These are phyloP conservation scores for Periconia sp. DNA, from an alignment of 2,329 filamentous ascomycete genomes.

Conservation along the genomic window DNA sequence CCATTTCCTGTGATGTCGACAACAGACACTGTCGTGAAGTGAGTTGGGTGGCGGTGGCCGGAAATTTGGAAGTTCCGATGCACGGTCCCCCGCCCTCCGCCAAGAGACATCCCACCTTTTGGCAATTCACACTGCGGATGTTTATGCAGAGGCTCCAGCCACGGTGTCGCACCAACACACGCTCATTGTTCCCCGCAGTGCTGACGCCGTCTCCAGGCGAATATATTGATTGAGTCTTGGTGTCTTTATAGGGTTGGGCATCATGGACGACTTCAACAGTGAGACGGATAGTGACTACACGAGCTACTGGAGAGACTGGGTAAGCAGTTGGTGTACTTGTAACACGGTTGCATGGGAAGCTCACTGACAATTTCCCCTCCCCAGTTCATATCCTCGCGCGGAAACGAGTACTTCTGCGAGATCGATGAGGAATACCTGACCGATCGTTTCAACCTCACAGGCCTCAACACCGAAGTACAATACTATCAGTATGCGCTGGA, in stretches of 20 bases:
- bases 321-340: conserved; percentile 56
- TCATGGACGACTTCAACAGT: conserved; percentile 96
- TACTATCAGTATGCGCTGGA: conserved; percentile 99
- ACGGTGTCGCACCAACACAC: not conserved
- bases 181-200: not conserved
- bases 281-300: conserved; percentile 99
- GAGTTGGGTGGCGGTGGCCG: not conserved
- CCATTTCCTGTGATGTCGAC: not conserved
- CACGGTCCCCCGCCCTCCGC: not conserved
- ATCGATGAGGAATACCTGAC: conserved; percentile 99
- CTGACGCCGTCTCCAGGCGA: not conserved
- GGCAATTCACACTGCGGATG: conserved; percentile 5
- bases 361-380: not conserved
- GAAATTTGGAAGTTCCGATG: not conserved
- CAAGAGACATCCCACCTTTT: conserved; percentile 7
- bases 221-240: not conserved
- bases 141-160: not conserved
- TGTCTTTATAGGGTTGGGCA: conserved; percentile 3
- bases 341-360: conserved; percentile 2
- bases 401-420: conserved; percentile 99
- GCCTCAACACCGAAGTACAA: conserved; percentile 93
- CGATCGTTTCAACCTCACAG: conserved; percentile 96
- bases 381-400: conserved; percentile 95
- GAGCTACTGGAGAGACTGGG: conserved; percentile 99
- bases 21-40: not conserved